Conservation (phyloP, 306 rosid genomes). For the Sicyos baderoa region DNA sequence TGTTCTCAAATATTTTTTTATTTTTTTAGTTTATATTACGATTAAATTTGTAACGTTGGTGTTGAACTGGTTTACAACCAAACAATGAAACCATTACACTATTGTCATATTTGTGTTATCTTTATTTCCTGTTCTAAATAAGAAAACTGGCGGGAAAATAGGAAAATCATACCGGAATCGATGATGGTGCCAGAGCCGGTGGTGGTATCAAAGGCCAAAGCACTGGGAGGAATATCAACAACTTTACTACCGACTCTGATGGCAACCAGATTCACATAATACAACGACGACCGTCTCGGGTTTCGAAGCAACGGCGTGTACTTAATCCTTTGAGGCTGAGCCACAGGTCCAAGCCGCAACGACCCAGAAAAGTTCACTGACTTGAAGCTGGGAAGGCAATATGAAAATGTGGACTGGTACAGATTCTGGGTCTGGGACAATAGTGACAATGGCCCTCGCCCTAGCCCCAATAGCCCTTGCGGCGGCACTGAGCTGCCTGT, state of each 20-base stretch:
- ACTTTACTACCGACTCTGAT: conserved; percentile 60
- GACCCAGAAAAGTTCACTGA: conserved; percentile 66
- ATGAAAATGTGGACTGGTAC: conserved; percentile 78
- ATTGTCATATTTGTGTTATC: too few species aligned
- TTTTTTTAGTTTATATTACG: too few species aligned
- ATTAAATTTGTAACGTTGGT: too few species aligned
- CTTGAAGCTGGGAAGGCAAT: conserved; percentile 84
- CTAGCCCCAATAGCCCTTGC: conserved; percentile 80
- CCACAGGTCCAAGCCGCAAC: conserved; percentile 68
- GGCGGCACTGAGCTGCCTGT: conserved; percentile 62
- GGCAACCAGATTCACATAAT: conserved; percentile 57
- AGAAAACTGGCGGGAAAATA: too few species aligned
- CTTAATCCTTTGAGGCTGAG: conserved; percentile 72
- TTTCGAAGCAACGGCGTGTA: conserved; percentile 72
- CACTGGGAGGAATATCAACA: conserved; percentile 66
- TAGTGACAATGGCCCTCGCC: conserved; percentile 84
- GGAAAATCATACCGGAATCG: conserved; percentile 58
- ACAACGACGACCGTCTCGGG: conserved; percentile 79
- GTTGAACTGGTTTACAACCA: too few species aligned
- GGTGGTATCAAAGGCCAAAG: conserved; percentile 61
- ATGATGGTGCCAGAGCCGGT: conserved; percentile 84
- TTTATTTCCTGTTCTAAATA: too few species aligned
- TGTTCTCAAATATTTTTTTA: too few species aligned
- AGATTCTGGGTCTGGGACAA: conserved; percentile 61
- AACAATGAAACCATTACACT: too few species aligned